Conservation (phyloP, 225 moss, liverwort and hornwort species). For the Bryum argenteum region DNA sequence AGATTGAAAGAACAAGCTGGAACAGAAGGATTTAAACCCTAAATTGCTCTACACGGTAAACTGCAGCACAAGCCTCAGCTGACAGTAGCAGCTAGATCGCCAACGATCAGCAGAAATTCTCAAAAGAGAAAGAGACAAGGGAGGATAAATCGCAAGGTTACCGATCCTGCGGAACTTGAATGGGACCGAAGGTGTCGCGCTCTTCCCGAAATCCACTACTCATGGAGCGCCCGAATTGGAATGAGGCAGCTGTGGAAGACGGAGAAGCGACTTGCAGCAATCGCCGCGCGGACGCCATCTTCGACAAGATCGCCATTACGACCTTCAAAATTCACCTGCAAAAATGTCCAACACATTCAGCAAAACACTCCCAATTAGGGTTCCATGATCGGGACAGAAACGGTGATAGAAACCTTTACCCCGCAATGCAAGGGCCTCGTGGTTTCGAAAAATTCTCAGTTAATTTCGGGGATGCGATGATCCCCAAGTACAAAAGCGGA, state of each 20-base stretch:
- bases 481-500: background rate
- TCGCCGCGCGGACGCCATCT: constrained; percentile 56
- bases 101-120: background rate
- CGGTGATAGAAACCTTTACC: background rate
- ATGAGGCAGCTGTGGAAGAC: constrained; percentile 21
- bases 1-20: background rate
- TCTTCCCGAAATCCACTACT: constrained; percentile 54
- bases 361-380: constrained; percentile 8
- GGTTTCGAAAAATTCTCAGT: background rate
- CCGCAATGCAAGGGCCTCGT: constrained; percentile 15
- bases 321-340: constrained; percentile 1
- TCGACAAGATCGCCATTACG: constrained; percentile 41
- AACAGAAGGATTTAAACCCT: background rate
- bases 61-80: constrained; percentile 3
- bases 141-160: constrained; percentile 10
- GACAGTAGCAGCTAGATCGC: constrained; percentile 26
- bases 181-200: constrained; percentile 60
- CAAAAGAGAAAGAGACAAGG: background rate
- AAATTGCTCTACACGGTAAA: background rate
- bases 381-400: background rate
- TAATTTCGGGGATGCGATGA: constrained; percentile 11
- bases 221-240: constrained; percentile 46
- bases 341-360: background rate
- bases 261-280: constrained; percentile 30
- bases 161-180: constrained; percentile 58